A percentile compares a stretch with the other conserved stretches of the same genome.
Evolutionary conservation across 805 yeast genomes (phyloP).

Genomic region (Candida succiphila): DNA sequence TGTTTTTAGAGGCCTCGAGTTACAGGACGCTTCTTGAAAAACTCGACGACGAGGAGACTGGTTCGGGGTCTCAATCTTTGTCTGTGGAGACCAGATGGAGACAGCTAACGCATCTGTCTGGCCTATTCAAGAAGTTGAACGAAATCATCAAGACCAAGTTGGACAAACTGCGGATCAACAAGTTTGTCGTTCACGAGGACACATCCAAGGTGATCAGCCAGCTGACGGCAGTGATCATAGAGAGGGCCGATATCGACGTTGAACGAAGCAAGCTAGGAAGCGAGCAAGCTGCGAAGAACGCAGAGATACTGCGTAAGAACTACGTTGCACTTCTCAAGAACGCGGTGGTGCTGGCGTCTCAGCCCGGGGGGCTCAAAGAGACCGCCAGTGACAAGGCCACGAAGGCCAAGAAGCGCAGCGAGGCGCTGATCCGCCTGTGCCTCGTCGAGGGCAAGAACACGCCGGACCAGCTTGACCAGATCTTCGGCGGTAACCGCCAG

Average conservation of each 20-base stretch:
- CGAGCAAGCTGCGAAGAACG: conserved; percentile 22
- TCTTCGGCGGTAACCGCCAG: too few relatives aligned
- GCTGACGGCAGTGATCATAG: conserved; percentile 33
- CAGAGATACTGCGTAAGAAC: conserved; percentile 25
- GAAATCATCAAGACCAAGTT: conserved; percentile 18
- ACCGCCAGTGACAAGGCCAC: conserved; percentile 30
- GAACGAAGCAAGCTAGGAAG: conserved; percentile 31
- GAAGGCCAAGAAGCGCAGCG: conserved; percentile 31
- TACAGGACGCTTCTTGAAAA: conserved; percentile 33
- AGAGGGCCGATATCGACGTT: conserved; percentile 41
- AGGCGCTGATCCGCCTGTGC: conserved; percentile 36
- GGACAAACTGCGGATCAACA: conserved; percentile 9
- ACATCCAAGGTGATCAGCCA: conserved; percentile 20
- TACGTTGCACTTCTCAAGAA: conserved; percentile 33
- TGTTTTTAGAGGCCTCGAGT: conserved; percentile 32
- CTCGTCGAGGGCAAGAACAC: conserved; percentile 29
- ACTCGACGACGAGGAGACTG: conserved; percentile 5
- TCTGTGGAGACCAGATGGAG: conserved; percentile 26
- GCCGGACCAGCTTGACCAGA: conserved; percentile 13
- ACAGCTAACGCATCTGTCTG: conserved; percentile 27
- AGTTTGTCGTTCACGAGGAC: conserved; percentile 8
- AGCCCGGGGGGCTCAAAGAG: conserved; percentile 43
- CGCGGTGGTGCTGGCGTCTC: conserved; percentile 33
- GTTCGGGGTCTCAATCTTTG: conserved; percentile 3
- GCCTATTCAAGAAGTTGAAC: conserved; percentile 28